These are phyloP conservation scores for Eruca vesicaria DNA, from an alignment of 441 rosid genomes.

Conservation along the genomic window DNA sequence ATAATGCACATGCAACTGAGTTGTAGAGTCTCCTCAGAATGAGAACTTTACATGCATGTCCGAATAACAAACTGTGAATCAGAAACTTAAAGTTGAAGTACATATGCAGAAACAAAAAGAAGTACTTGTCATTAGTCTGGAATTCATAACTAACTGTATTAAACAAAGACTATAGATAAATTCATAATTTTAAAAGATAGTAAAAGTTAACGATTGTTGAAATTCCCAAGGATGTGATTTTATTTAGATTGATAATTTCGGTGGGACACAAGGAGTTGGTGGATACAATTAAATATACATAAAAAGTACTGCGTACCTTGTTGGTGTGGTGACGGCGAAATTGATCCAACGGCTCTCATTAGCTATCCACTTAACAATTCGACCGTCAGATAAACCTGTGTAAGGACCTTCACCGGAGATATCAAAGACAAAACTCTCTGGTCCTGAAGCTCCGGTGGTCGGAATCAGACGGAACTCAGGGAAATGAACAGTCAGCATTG, in stretches of 20 bases:
- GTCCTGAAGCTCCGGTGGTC: conserved; percentile 42
- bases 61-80: conserved; percentile 5
- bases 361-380: conserved; percentile 50
- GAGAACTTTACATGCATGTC: conserved; percentile 30
- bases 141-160: background rate
- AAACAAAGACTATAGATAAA: background rate
- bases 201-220: background rate
- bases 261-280: conserved; percentile 19
- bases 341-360: conserved; percentile 46
- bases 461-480: conserved; percentile 27
- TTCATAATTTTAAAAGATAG: background rate
- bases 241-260: background rate
- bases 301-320: conserved; percentile 34
- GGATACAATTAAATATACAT: conserved; percentile 14
- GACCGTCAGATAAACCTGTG: conserved; percentile 58
- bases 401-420: conserved; percentile 50
- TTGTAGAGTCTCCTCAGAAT: background rate
- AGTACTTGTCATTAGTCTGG: background rate
- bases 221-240: background rate
- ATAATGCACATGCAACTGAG: conserved; percentile 18
- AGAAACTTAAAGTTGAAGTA: conserved; percentile 9
- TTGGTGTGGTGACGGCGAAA: conserved; percentile 46
- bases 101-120: conserved; percentile 24
- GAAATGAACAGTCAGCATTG: conserved; percentile 8
- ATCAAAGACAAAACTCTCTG: conserved; percentile 60